Evolutionary conservation across 2,329 filamentous ascomycete species (phyloP), one percentile per base, ranked within the genome.

Genomic region (Metarhizium anisopliae): DNA sequence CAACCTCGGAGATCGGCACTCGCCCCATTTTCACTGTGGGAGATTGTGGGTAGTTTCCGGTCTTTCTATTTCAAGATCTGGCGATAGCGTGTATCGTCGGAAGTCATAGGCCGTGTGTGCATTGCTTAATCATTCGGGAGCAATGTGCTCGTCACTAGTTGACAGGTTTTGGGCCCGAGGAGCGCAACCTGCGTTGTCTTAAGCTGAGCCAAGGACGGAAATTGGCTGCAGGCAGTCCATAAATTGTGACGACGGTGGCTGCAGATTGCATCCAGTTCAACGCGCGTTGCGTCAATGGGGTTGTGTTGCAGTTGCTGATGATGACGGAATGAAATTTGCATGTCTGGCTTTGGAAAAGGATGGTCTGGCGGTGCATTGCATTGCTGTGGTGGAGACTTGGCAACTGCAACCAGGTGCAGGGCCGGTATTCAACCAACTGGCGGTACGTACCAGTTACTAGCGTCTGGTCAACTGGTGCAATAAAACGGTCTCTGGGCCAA

Each of bases 1-100:
- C 51, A 20, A 53, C 36, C 5, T 58, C 53, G 20, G 45, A 30
- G 4, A 58, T 51, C 13, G 50, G 47, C 30, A 43, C 40, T 53
- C 56, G 56, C 20, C 50, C 47, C 56, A 58, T 55, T 40, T 3
- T 50, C 30, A 29, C 6, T 10, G 25, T 42, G 6, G n/a, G 18
- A 5, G 11, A 5, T 30, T 3, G 20, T 32, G 6, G 35, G n/a
- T 36, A 16, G 45, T 6, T 35, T 35, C 10, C n/a, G n/a, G 3
- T 29, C 29, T 50, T 50, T 35, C 16, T 50, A 29, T 45, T 20
- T 53, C 51, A 45, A 38, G 2, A 13, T 49, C 3, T 18, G 45
- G 45, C 14, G 18, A 49, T 5, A 25, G 45, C 45, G 45, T 49
- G 45, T 49, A 8, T 49, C 13, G 20, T 30, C 30, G 5, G 45